Evolutionary conservation across 2,329 filamentous ascomycete genomes (phyloP), one percentile per base, ranked within the genome.

Genomic region (Kalmusia sp.): DNA sequence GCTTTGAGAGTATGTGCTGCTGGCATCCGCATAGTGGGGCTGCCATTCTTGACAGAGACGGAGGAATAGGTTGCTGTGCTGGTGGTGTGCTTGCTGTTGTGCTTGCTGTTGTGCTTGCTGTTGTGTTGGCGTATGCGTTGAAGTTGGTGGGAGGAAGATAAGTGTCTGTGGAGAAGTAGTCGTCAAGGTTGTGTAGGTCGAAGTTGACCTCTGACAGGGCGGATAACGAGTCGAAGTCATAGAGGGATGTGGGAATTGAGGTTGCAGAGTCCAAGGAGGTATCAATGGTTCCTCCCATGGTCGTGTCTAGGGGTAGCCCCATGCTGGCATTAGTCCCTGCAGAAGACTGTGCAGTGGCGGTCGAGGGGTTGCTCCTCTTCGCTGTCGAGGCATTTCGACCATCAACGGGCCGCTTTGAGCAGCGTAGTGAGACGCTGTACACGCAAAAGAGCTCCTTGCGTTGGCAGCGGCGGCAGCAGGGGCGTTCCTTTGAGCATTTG

Each of bases 341-440:
- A 12, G 19, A 22, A 22, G 35, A 21, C 17, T 22, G 35, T 12
- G 35, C 3, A n/a, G 17, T 22, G 19, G 19, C 11, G 5, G 19
- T 24, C 21, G 35, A 24, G 35, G 9, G 21, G 35, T 14, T 11
- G 24, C 35, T 21, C 8, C 19, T 39, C 12, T 39, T 39, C 4
- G 19, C 6, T 4, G 35, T 39, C 4, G 35, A 24, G 5, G 35
- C 9, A n/a, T 9, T 39, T 4, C 35, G 35, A 14, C 19, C 19
- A 21, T 39, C 35, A 21, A 39, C 19, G 12, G 21, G 35, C 19
- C 35, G 30, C 12, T 51, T 51, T n/a, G 31, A 35, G n/a, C 39
- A 46, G 25, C 49, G 49, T 19, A 51, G 39, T 14, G 49, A 51
- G 11, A 51, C 39, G 40, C 49, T 51, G 49, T 51, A 51, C 5